phyloP scores from a whole-genome alignment of 1,284 basidiomycete genomes.

The Malassezia japonica region DNA sequence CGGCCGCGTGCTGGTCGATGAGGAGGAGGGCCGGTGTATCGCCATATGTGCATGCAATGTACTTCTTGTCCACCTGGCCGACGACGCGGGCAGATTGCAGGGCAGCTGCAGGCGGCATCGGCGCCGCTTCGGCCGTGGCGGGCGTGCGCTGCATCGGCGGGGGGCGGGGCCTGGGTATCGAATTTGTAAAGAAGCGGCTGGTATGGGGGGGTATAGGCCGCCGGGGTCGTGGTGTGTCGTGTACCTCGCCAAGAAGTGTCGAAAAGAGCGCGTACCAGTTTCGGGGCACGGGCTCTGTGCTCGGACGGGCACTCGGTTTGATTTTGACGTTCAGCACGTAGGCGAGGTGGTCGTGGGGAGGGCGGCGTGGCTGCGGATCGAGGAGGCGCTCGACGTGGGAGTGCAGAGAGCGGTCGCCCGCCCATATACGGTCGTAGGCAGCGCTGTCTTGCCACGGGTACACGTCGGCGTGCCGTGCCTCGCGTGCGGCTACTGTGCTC shows the following conservation, averaged over 20 bases:
- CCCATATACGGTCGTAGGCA: background rate
- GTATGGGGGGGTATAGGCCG: background rate
- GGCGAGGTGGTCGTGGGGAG: background rate
- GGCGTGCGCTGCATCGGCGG: background rate
- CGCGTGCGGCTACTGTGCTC: background rate
- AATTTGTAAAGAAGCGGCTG: background rate
- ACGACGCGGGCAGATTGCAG: constrained; percentile 43
- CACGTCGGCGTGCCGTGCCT: background rate
- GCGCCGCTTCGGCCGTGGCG: background rate
- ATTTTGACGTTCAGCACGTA: background rate
- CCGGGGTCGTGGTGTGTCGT: background rate
- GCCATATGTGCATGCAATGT: constrained; percentile 60
- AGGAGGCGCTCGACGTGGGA: background rate
- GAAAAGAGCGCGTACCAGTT: background rate
- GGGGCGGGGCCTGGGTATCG: no score
- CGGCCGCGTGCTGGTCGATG: constrained; percentile 89
- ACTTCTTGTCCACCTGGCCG: constrained; percentile 77
- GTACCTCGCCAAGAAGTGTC: background rate
- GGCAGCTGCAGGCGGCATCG: background rate
- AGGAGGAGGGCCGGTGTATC: constrained; percentile 55
- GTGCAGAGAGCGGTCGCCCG: constrained; percentile 1
- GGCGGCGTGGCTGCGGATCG: background rate
- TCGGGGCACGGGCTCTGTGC: background rate
- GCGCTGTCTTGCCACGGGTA: background rate
- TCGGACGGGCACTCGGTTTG: background rate